These are phyloP conservation scores for Immersiporthe knoxdaviesiana DNA, from an alignment of 2,329 filamentous ascomycete species.

Conservation along the genomic window DNA sequence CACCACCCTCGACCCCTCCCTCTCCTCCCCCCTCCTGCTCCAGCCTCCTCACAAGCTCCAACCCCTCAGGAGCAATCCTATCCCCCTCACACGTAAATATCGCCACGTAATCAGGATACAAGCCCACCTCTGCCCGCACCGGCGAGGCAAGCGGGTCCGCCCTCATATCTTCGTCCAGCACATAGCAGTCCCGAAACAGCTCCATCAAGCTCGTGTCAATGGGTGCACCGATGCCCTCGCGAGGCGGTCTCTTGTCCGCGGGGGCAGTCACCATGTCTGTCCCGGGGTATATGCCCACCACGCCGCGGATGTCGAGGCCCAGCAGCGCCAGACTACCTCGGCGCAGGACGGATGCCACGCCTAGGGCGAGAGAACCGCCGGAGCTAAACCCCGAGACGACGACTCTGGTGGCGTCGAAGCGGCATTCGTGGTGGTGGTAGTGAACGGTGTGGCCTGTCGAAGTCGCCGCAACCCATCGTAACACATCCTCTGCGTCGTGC, in stretches of 20 bases:
- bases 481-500: conserved; percentile 42
- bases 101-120: conserved; percentile 11
- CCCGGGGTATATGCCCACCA: conserved; percentile 4
- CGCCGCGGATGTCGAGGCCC: conserved; percentile 5
- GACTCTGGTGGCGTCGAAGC: conserved; percentile 35
- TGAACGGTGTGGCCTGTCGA: not conserved
- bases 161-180: not conserved
- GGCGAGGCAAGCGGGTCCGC: conserved; percentile 15
- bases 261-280: conserved; percentile 14
- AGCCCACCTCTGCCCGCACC: not conserved
- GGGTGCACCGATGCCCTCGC: conserved; percentile 1
- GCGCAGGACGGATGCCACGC: conserved; percentile 31
- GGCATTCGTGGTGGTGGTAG: conserved; percentile 30
- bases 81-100: conserved; percentile 21
- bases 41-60: not conserved
- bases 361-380: conserved; percentile 35
- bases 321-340: not conserved
- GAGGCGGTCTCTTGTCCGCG: conserved; percentile 12
- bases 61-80: conserved; percentile 10
- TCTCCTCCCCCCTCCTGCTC: not conserved
- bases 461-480: conserved; percentile 40
- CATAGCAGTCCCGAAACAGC: conserved; percentile 11
- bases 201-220: not conserved
- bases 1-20: not conserved
- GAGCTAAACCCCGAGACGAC: conserved; percentile 35